Evolutionary conservation across 73 alveolate species (phyloP), one percentile per base, ranked within the genome.

Genomic region (Diophrys appendiculata): DNA sequence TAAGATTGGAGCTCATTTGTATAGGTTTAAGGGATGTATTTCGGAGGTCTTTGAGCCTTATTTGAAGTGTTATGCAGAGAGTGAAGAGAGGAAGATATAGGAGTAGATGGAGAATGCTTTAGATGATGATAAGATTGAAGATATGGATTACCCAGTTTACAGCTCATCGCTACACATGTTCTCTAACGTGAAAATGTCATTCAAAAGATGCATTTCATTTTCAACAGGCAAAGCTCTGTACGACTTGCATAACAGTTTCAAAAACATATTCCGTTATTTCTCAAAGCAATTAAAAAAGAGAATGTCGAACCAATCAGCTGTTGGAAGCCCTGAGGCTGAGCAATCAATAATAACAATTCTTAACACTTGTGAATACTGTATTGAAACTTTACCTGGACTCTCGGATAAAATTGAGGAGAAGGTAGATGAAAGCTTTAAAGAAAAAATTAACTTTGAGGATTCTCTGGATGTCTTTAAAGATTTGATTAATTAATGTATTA

Each of bases 21-120:
- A 87, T 67, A 86, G 98, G 65, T 95, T 95, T 52, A 87, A 88
- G 31, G 99, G 99, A 33, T 81, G 94, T 73, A 91, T 95, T 30
- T 88, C 96, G 24, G 98, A 93, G 81, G 88, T 96, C 82, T 95
- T 95, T 80, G 99, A 95, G 29, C 98, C 99, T 11, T 93, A 93
- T 87, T 81, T 95, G 83, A 84, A 92, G 78, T 79, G 97, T 28
- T 95, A 95, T 90, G 94, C 95, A 32, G 93, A 92, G 71, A 90
- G 89, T 29, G 99, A 95, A 75, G 99, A 95, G 80, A 78, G 88
- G 60, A 93, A 93, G 80, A 92, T 95, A 13, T 69, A 84, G 72
- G 96, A 88, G 26, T 89, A 90, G 0, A 70, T 95, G 33, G 91
- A 73, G 28, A 64, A 78, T 32, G 86, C 85, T 22, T 54, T 71